These are phyloP conservation scores for Pseudogymnoascus sp. DNA, from an alignment of 2,329 filamentous ascomycete genomes.

Conservation along the genomic window DNA sequence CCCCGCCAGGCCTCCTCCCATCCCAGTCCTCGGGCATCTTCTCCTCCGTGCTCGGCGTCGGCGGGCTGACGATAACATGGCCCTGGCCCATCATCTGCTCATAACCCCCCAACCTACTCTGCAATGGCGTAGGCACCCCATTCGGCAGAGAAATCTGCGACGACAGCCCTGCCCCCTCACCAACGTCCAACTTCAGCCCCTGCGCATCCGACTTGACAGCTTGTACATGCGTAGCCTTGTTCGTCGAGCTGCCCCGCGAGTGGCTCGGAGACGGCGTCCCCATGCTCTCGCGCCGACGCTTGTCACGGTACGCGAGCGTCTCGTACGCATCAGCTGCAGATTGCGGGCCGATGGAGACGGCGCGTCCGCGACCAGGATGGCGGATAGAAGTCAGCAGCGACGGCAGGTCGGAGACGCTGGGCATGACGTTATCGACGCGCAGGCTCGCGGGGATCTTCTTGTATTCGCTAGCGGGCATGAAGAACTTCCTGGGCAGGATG, in stretches of 20 bases:
- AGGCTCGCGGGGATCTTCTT: conserved; percentile 68
- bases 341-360: conserved; percentile 86
- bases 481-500: conserved; percentile 80
- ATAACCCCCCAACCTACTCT: conserved; percentile 49
- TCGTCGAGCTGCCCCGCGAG: conserved; percentile 6
- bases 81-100: conserved; percentile 69
- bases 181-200: conserved; percentile 14
- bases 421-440: conserved; percentile 80
- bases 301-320: conserved; percentile 82
- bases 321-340: conserved; percentile 96
- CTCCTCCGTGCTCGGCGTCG: conserved; percentile 28
- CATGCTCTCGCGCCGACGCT: conserved; percentile 51
- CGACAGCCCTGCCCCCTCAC: conserved; percentile 16
- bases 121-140: conserved; percentile 36
- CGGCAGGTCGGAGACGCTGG: conserved; percentile 79
- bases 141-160: background rate
- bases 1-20: conserved; percentile 19
- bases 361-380: conserved; percentile 66
- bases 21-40: conserved; percentile 27
- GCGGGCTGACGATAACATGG: conserved; percentile 32
- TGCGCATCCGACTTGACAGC: conserved; percentile 5
- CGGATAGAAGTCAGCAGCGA: conserved; percentile 74
- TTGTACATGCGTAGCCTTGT: conserved; percentile 11
- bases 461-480: conserved; percentile 84
- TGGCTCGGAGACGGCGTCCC: conserved; percentile 13